Conservation (phyloP, 257 asterid genomes). For the Forsythia viridissima region DNA sequence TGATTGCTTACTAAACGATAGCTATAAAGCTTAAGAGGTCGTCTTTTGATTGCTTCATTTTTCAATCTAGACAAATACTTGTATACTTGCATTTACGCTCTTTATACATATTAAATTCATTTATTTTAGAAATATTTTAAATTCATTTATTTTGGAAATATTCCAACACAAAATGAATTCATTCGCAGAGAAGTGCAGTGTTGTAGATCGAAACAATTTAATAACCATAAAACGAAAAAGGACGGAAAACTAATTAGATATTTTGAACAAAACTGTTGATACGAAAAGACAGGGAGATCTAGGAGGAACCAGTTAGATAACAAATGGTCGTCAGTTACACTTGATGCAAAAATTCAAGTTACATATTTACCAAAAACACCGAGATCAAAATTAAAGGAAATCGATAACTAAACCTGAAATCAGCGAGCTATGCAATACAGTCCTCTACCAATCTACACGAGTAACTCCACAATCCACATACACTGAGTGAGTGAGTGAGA, state of each 20-base stretch:
- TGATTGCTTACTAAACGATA: too few species aligned
- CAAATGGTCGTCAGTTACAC: neutral
- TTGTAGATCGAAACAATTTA: neutral
- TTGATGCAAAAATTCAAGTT: neutral
- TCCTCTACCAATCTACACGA: neutral
- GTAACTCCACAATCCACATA: slow-evolving; percentile 9
- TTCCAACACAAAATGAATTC: neutral
- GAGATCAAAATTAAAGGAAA: neutral
- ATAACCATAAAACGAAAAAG: neutral
- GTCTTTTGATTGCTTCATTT: neutral
- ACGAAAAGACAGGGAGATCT: neutral
- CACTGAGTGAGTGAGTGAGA: neutral
- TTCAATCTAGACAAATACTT: neutral
- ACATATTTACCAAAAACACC: neutral
- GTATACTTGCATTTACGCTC: neutral
- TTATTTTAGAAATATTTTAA: neutral
- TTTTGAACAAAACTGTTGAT: neutral
- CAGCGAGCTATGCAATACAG: neutral
- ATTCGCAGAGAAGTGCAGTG: neutral
- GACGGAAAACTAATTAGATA: neutral
- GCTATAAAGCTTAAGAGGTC: neutral
- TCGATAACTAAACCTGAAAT: slow-evolving; percentile 1
- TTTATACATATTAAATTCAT: neutral
- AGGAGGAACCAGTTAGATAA: neutral
- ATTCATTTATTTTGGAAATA: neutral